Percentiles rank a stretch among this genome's conserved stretches.
phyloP scores from a whole-genome alignment of 164 flowering plant species.

The Berberis vulgaris region DNA sequence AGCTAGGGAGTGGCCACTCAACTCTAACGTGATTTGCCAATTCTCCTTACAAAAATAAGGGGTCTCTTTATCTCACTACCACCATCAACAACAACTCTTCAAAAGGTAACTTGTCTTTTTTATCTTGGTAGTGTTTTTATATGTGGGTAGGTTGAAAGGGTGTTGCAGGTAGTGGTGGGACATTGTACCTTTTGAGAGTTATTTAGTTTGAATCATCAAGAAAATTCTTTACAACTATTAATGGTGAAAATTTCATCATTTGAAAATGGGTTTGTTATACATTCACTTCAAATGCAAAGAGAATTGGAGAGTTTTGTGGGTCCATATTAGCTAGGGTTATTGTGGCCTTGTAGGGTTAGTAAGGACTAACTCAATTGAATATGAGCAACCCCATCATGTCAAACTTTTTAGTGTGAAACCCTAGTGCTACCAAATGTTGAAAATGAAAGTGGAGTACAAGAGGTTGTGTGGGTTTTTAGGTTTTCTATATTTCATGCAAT shows the following conservation, averaged over 20 bases:
- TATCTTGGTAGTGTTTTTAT: neutral
- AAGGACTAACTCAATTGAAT: neutral
- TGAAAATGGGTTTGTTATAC: no score
- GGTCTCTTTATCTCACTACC: neutral
- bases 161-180: constrained; percentile 1
- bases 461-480: neutral
- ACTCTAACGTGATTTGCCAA: constrained; percentile 9
- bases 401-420: constrained; percentile 1
- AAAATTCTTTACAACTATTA: no score
- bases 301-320: no score
- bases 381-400: neutral
- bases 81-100: constrained; percentile 1
- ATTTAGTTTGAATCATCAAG: neutral
- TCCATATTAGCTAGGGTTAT: neutral
- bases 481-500: neutral
- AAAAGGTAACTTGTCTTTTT: neutral
- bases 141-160: constrained; percentile 2
- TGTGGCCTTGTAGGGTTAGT: neutral
- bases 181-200: neutral
- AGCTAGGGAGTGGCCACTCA: constrained; percentile 4
- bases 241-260: no score
- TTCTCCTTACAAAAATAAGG: neutral
- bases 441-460: neutral
- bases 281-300: no score
- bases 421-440: constrained; percentile 4